Conservation (phyloP, 2,329 filamentous ascomycete species). For the Shiraia bambusicola region DNA sequence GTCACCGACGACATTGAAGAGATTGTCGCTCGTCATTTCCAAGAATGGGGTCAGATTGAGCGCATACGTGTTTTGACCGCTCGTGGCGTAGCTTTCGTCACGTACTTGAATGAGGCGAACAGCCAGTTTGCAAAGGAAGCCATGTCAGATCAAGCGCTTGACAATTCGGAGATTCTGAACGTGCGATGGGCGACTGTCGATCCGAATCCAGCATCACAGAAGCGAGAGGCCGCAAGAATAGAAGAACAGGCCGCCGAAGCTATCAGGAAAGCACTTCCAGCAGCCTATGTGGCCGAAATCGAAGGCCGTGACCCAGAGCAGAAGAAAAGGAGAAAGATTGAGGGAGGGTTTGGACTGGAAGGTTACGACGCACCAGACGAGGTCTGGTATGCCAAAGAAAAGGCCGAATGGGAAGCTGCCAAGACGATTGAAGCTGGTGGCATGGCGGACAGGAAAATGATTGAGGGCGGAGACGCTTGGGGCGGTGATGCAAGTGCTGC, state of each 20-base stretch:
- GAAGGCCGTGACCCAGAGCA: constrained; percentile 88
- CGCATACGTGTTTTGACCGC: constrained; percentile 83
- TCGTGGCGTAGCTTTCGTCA: constrained; percentile 90
- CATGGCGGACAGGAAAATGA: constrained; percentile 53
- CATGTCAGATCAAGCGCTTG: constrained; percentile 91
- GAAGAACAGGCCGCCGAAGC: constrained; percentile 97
- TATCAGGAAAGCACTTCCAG: constrained; percentile 81
- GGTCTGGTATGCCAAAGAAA: constrained; percentile 84
- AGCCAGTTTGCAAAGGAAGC: constrained; percentile 65
- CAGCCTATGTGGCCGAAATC: constrained; percentile 88
- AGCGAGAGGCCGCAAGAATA: constrained; percentile 81
- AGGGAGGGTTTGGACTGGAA: constrained; percentile 80
- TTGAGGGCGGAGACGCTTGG: constrained; percentile 47
- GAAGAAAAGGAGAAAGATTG: constrained; percentile 82
- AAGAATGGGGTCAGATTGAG: constrained; percentile 94
- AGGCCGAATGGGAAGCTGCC: constrained; percentile 65
- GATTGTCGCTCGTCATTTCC: constrained; percentile 89
- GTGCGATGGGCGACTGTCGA: constrained; percentile 97
- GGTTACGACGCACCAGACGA: constrained; percentile 94
- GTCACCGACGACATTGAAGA: constrained; percentile 97
- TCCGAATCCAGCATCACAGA: constrained; percentile 92
- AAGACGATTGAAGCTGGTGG: constrained; percentile 60
- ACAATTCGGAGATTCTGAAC: constrained; percentile 90
- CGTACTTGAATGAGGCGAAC: constrained; percentile 77
- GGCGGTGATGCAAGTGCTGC: constrained; percentile 14